Evolutionary conservation across 164 flowering plant species (phyloP).

Genomic region (Kalanchoe fedtschenkoi): DNA sequence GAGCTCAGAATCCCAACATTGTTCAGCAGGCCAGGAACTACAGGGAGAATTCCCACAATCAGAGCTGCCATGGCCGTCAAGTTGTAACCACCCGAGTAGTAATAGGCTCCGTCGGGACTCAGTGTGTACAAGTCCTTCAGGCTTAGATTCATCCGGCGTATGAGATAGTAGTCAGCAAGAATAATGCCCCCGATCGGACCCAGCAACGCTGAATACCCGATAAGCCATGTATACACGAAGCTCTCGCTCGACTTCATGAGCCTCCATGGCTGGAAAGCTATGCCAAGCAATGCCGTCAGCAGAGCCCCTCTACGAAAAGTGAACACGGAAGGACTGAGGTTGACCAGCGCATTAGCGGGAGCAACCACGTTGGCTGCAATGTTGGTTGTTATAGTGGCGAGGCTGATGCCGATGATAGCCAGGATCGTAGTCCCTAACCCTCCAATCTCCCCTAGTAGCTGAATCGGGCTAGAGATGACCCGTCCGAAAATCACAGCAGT

Average conservation of each 20-base stretch:
- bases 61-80: constrained; percentile 53
- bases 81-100: constrained; percentile 66
- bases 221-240: constrained; percentile 88
- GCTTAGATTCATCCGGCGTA: constrained; percentile 31
- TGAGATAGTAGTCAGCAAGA: constrained; percentile 60
- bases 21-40: constrained; percentile 76
- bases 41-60: constrained; percentile 63
- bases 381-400: constrained; percentile 81
- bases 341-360: constrained; percentile 84
- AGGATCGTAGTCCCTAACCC: constrained; percentile 41
- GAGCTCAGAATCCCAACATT: constrained; percentile 44
- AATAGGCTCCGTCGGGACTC: constrained; percentile 49
- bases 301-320: constrained; percentile 69
- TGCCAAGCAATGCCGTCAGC: constrained; percentile 64
- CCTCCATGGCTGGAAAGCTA: constrained; percentile 88
- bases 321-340: constrained; percentile 66
- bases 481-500: constrained; percentile 65
- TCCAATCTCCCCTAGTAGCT: constrained; percentile 58
- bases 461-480: constrained; percentile 71
- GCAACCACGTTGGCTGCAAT: constrained; percentile 90
- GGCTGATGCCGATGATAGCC: constrained; percentile 65
- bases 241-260: constrained; percentile 73
- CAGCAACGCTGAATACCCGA: constrained; percentile 75
- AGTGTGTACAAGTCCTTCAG: constrained; percentile 44
- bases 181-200: constrained; percentile 89